Evolutionary conservation across 2,329 filamentous ascomycete species (phyloP).

Genomic region (Exophiala phaeomuriformis): DNA sequence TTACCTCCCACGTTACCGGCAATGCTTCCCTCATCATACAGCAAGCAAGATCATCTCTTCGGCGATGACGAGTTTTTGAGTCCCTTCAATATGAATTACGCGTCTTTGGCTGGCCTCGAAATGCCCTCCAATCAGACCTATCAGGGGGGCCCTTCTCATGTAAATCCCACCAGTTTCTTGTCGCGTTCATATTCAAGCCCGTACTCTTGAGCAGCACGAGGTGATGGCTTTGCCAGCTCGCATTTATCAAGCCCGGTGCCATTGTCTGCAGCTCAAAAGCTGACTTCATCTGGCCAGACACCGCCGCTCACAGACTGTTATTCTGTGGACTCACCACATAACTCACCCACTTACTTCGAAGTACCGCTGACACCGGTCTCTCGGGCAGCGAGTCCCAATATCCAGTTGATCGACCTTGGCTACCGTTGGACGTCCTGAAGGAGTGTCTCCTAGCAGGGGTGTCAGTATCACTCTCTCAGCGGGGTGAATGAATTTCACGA

Average conservation of each 20-base stretch:
- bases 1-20: constrained; percentile 42
- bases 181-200: constrained; percentile 22
- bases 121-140: constrained; percentile 36
- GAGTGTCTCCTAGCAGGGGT: no score
- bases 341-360: constrained; percentile 36
- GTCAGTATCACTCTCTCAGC: no score
- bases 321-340: constrained; percentile 37
- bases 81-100: constrained; percentile 55
- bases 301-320: constrained; percentile 35
- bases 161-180: constrained; percentile 35
- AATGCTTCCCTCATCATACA: constrained; percentile 34
- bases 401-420: constrained; percentile 26
- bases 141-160: constrained; percentile 36
- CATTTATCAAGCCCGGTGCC: constrained; percentile 3
- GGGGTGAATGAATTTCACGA: no score
- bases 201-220: constrained; percentile 18
- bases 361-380: constrained; percentile 40
- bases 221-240: constrained; percentile 7
- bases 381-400: constrained; percentile 35
- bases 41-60: constrained; percentile 47
- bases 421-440: constrained; percentile 12
- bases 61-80: constrained; percentile 50
- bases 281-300: constrained; percentile 31
- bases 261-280: constrained; percentile 18
- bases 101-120: constrained; percentile 52